A percentile compares a stretch with the other conserved stretches of the same genome.
Evolutionary conservation across 306 rosid species (phyloP).

Genomic region (Prunus padus): DNA sequence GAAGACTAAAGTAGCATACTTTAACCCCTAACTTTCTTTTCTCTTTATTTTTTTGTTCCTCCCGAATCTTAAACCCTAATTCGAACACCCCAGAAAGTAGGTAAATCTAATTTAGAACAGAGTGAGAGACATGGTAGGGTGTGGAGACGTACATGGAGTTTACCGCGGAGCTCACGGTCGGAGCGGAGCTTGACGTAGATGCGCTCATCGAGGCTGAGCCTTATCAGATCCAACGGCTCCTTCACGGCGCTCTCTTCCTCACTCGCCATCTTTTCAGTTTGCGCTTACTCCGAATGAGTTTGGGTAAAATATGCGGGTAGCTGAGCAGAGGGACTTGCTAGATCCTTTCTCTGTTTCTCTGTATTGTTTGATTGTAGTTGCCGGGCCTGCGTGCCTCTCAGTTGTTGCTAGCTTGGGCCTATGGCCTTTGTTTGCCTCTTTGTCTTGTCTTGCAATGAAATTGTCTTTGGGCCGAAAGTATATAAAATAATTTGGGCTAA

Average conservation of each 20-base stretch:
- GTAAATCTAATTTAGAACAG: neutral
- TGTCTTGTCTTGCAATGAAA: no score
- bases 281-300: neutral
- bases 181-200: conserved; percentile 98
- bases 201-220: conserved; percentile 98
- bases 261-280: conserved; percentile 47
- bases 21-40: neutral
- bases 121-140: neutral
- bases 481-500: no score
- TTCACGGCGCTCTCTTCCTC: conserved; percentile 98
- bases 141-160: conserved; percentile 67
- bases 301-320: no score
- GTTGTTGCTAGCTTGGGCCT: no score
- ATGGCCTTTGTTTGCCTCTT: no score
- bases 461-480: no score
- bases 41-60: neutral
- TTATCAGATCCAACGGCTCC: conserved; percentile 98
- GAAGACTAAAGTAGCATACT: neutral
- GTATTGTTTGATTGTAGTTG: no score
- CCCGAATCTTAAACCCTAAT: neutral
- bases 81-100: neutral
- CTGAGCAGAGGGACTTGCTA: no score
- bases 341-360: no score
- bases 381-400: no score
- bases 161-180: conserved; percentile 96